phyloP scores from a whole-genome alignment of 305 asterid species.

The Solanum hybrid region DNA sequence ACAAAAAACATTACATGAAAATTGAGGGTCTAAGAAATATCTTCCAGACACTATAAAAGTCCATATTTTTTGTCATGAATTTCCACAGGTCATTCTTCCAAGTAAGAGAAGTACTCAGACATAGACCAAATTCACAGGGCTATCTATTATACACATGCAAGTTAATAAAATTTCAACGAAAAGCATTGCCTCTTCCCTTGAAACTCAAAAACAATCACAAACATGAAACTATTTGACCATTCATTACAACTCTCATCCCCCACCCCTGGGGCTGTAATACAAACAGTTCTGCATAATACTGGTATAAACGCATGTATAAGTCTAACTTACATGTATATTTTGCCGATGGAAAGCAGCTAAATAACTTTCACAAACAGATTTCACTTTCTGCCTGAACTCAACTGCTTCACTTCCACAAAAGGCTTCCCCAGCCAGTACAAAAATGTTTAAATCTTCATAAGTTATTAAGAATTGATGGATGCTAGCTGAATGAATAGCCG shows the following conservation, averaged over 20 bases:
- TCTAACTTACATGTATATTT: slow-evolving; percentile 74
- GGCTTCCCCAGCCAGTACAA: slow-evolving; percentile 94
- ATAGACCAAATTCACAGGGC: background rate
- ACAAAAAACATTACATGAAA: background rate
- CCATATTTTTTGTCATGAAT: background rate
- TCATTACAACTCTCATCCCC: background rate
- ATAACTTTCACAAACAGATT: slow-evolving; percentile 76
- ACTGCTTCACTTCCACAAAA: slow-evolving; percentile 88
- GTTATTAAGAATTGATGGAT: slow-evolving; percentile 89
- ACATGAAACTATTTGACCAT: background rate
- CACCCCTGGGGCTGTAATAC: background rate
- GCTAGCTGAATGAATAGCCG: slow-evolving; percentile 84
- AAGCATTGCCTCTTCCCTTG: background rate
- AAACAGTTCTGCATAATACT: background rate
- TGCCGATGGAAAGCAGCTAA: slow-evolving; percentile 93
- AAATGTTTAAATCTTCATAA: slow-evolving; percentile 83
- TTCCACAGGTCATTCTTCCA: background rate
- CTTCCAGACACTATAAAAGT: background rate
- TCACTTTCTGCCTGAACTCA: slow-evolving; percentile 96
- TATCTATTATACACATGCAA: background rate
- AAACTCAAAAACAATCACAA: background rate
- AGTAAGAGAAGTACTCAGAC: background rate
- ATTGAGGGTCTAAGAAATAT: background rate
- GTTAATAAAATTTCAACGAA: background rate
- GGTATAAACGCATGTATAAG: background rate